Evolutionary conservation across 345 rosid genomes (phyloP).

Genomic region (Eucalyptus cladocalyx): DNA sequence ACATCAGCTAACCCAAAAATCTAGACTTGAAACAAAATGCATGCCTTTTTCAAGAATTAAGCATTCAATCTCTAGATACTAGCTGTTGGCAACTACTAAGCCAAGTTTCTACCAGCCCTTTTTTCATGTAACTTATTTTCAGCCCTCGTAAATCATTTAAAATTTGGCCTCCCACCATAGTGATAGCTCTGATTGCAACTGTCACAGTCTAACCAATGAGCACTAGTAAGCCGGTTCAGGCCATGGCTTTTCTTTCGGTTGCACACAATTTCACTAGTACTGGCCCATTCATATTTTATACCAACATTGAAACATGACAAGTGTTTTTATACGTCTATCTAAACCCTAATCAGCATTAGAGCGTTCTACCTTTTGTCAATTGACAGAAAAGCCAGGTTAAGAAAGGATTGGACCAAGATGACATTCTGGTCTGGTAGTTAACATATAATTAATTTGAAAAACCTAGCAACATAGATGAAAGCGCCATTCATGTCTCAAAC

Average conservation of each 20-base stretch:
- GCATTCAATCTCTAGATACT: background rate
- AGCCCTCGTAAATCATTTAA: background rate
- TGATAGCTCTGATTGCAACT: background rate
- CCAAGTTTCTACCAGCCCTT: background rate
- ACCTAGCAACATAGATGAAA: background rate
- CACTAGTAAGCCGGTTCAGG: background rate
- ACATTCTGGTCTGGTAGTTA: background rate
- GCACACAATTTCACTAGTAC: background rate
- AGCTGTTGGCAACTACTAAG: background rate
- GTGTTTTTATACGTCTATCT: background rate
- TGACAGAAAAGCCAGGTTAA: background rate
- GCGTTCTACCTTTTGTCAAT: background rate
- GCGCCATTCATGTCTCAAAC: background rate
- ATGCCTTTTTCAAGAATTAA: background rate
- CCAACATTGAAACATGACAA: background rate
- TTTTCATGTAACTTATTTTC: background rate
- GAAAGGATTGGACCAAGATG: background rate
- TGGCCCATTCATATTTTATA: background rate
- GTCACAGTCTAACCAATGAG: background rate
- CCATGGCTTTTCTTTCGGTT: background rate
- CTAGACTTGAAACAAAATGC: background rate
- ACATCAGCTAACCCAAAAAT: background rate
- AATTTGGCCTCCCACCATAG: background rate
- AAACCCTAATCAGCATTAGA: background rate
- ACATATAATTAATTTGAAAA: background rate